Evolutionary conservation across 2,329 filamentous ascomycete species (phyloP).

Genomic region (Colletotrichum abscissum): DNA sequence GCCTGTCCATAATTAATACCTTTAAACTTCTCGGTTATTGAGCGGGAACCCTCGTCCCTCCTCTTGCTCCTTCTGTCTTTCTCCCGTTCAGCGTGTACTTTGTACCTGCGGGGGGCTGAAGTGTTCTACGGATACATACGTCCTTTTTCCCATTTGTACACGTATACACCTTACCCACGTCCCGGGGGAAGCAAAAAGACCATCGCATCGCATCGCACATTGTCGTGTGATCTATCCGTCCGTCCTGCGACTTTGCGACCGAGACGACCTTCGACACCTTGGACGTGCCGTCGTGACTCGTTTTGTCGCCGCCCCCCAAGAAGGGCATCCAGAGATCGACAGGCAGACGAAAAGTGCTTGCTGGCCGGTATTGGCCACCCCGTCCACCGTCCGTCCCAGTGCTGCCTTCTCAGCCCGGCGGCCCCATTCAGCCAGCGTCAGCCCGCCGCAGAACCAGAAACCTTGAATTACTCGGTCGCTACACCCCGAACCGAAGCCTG

Average conservation of each 20-base stretch:
- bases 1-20: slow-evolving; percentile 19
- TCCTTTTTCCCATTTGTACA: neutral
- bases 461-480: slow-evolving; percentile 29
- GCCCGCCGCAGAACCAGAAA: neutral
- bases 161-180: neutral
- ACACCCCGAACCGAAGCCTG: slow-evolving; percentile 17
- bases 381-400: slow-evolving; percentile 4
- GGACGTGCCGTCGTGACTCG: slow-evolving; percentile 18
- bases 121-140: neutral
- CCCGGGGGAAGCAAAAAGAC: neutral
- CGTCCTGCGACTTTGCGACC: neutral
- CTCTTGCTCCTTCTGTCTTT: neutral
- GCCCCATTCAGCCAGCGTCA: slow-evolving; percentile 1
- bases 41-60: slow-evolving; percentile 6
- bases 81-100: neutral
- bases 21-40: slow-evolving; percentile 25
- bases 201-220: neutral
- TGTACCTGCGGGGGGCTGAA: neutral
- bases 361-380: slow-evolving; percentile 7
- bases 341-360: neutral
- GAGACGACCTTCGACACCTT: neutral
- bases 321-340: neutral
- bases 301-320: neutral
- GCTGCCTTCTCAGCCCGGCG: neutral
- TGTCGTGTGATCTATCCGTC: neutral